These are phyloP conservation scores for Eruca vesicaria DNA, from an alignment of 441 rosid species.

Conservation along the genomic window DNA sequence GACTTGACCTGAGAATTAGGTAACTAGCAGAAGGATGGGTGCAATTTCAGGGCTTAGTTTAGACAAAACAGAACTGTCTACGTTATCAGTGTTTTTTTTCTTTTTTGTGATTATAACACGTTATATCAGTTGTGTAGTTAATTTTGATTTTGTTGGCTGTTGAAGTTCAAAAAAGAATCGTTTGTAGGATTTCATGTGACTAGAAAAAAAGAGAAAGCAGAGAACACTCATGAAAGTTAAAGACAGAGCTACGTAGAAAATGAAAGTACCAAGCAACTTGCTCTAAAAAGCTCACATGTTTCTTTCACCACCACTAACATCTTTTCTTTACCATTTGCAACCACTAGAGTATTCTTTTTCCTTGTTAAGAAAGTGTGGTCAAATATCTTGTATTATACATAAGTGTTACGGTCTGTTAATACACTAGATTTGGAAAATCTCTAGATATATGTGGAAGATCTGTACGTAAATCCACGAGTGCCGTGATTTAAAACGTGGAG, in stretches of 20 bases:
- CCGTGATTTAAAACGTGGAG: conserved; percentile 11
- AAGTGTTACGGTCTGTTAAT: not conserved
- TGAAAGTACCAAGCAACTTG: conserved; percentile 18
- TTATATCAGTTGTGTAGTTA: not conserved
- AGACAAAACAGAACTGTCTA: not conserved
- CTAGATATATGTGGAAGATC: conserved; percentile 22
- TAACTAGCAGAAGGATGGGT: not conserved
- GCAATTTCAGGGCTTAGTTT: conserved; percentile 3
- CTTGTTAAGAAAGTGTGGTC: not conserved
- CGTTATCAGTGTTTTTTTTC: not conserved
- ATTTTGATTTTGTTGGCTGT: not conserved
- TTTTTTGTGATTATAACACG: not conserved
- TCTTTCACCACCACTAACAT: not conserved
- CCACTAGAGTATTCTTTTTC: not conserved
- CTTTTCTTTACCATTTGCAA: not conserved
- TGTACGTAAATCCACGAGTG: not conserved
- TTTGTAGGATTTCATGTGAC: conserved; percentile 19
- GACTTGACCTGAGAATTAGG: not conserved
- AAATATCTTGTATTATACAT: not conserved
- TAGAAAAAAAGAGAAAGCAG: not conserved
- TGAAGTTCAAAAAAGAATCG: not conserved
- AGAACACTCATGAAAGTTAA: conserved; percentile 20
- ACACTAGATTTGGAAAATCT: not conserved
- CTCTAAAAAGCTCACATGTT: conserved; percentile 15
- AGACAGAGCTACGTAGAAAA: not conserved